Evolutionary conservation across 2,329 filamentous ascomycete species (phyloP).

Genomic region (Epichloe bromicola): DNA sequence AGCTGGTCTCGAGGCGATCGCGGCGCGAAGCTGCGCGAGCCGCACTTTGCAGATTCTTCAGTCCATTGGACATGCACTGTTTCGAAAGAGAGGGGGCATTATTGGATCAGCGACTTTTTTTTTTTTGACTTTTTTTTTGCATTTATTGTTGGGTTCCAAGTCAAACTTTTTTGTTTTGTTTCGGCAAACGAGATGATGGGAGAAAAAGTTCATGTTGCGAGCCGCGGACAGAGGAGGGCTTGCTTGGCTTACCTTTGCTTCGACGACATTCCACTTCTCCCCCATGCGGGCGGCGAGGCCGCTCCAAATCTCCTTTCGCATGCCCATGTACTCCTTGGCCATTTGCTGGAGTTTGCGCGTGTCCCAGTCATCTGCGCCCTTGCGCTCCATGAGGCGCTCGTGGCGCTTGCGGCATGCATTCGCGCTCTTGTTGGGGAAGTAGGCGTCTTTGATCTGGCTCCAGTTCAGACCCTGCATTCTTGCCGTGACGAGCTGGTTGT

Average conservation of each 20-base stretch:
- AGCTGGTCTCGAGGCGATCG: slow-evolving; percentile 40
- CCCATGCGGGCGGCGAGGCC: slow-evolving; percentile 60
- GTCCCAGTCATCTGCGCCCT: slow-evolving; percentile 67
- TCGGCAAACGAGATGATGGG: background rate
- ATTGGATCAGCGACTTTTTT: background rate
- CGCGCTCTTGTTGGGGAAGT: slow-evolving; percentile 65
- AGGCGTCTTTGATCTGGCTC: slow-evolving; percentile 62
- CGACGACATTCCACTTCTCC: slow-evolving; percentile 68
- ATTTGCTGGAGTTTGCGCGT: slow-evolving; percentile 59
- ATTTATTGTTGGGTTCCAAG: background rate
- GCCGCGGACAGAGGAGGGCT: background rate
- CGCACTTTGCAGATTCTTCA: slow-evolving; percentile 66
- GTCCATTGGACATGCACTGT: slow-evolving; percentile 71
- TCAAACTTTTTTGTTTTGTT: background rate
- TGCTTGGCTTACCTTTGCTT: slow-evolving; percentile 39
- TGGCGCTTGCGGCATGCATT: slow-evolving; percentile 86
- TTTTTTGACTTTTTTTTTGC: background rate
- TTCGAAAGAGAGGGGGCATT: background rate
- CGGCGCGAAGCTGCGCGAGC: slow-evolving; percentile 53
- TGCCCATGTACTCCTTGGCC: slow-evolving; percentile 65
- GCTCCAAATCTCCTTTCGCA: slow-evolving; percentile 72
- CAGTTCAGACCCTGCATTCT: slow-evolving; percentile 69
- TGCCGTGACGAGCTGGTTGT: slow-evolving; percentile 58
- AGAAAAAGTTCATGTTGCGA: background rate
- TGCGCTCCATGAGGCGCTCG: slow-evolving; percentile 68